A percentile compares a stretch with the other conserved stretches of the same genome.
Conservation (phyloP, 2,329 filamentous ascomycete genomes). For the Monosporascus sp. region DNA sequence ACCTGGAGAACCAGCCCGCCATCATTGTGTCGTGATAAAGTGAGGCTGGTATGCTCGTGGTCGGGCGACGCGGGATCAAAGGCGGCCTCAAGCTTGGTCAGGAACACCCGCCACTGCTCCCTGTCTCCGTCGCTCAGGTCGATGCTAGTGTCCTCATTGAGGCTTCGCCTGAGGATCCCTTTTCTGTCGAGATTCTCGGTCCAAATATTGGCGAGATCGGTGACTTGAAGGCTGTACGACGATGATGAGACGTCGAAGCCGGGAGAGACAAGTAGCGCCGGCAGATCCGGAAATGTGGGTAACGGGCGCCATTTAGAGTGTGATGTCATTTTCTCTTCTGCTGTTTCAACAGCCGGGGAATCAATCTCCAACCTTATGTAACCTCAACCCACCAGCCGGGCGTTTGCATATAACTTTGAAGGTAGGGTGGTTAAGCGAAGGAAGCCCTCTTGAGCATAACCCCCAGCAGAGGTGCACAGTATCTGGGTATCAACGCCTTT, state of each 20-base stretch:
- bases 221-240: conserved; percentile 61
- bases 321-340: conserved; percentile 14
- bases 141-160: conserved; percentile 61
- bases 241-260: conserved; percentile 37
- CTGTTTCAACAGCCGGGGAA: neutral
- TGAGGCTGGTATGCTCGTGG: conserved; percentile 40
- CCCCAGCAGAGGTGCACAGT: too few relatives aligned
- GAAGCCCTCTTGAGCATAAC: too few relatives aligned
- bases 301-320: conserved; percentile 41
- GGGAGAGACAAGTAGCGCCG: conserved; percentile 59
- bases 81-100: conserved; percentile 54
- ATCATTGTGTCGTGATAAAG: conserved; percentile 32
- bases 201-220: conserved; percentile 72
- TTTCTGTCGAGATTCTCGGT: conserved; percentile 55
- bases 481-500: too few relatives aligned
- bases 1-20: conserved; percentile 47
- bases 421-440: too few relatives aligned
- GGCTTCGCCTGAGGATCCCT: conserved; percentile 58
- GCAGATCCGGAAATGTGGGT: conserved; percentile 40
- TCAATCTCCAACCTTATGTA: too few relatives aligned
- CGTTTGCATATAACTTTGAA: too few relatives aligned
- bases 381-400: too few relatives aligned
- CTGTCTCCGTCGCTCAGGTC: conserved; percentile 62
- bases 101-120: conserved; percentile 61
- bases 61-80: conserved; percentile 41